Base-by-base conservation (phyloP, 1,284 basidiomycete genomes). In the Sporisorium graminicola region DNA sequence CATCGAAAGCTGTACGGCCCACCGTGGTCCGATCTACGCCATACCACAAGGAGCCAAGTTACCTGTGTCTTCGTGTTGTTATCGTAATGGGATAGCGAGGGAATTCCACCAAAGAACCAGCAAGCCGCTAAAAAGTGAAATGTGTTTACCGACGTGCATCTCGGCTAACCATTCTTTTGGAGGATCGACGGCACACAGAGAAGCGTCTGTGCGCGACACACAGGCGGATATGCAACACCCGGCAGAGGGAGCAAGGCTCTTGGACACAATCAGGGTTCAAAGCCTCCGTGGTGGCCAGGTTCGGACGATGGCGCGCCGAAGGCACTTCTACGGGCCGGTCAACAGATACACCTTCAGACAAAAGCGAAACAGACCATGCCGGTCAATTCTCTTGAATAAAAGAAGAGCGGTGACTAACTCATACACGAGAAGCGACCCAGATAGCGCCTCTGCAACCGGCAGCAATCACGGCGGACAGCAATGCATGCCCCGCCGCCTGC, bases 401-500 rank as follows among this genome's bases (percentile, higher is more conserved):
- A 40, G 8, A n/a, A 40, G 37, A 40, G 37, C n/a, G 40, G 35
- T 18, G 20, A 8, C 6, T 35, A 26, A n/a, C 2, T 31, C 61
- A 75, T 14, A 75, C 64, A 26, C 67, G 62, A 27, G 58, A 63
- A 59, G 94, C 95, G 49, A 96, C 86, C 85, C 92, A 91, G 86
- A 98, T 97, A 5, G 95, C 95, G 16, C 92, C 88, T 83, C 92
- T 92, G 86, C 95, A 98, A 3, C 95, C 95, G 1, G 88, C 89
- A 1, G 93, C 94, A 20, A 98, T 89, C 13, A 95, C 87, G 1
- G 93, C 93, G 75, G 92, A 94, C 53, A 98, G 87, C 51, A 98
- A 87, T 4, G 94, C 93, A 86, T 98, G 95, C 18, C 92, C 94
- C 0, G 95, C 94, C 27, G 95, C 95, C 68, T 92, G 90, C 86